Conservation (phyloP, 768 basidiomycete genomes). For the Pleurotus tuber-regium region DNA sequence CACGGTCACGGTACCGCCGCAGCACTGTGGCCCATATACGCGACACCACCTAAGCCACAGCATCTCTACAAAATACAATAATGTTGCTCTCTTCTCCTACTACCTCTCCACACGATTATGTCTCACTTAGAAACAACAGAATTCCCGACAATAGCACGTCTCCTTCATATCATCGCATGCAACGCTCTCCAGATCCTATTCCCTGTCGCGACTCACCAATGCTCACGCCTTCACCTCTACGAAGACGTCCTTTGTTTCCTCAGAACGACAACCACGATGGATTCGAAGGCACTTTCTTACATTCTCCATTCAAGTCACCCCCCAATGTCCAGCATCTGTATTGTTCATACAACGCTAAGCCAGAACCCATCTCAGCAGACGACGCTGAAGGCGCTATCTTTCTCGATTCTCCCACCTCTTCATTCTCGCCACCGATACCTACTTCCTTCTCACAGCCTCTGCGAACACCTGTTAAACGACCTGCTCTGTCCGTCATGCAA, state of each 20-base stretch:
- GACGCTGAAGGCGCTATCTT: conserved; percentile 62
- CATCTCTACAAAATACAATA: conserved; percentile 23
- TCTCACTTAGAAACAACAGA: conserved; percentile 25
- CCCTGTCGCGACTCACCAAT: conserved; percentile 52
- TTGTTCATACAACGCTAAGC: conserved; percentile 33
- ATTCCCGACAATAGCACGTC: conserved; percentile 30
- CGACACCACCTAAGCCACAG: conserved; percentile 15
- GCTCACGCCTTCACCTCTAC: conserved; percentile 64
- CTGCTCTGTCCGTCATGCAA: conserved; percentile 38
- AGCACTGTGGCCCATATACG: conserved; percentile 16
- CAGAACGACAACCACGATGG: conserved; percentile 27
- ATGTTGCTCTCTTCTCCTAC: conserved; percentile 47
- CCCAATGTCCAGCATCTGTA: conserved; percentile 35
- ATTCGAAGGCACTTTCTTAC: conserved; percentile 50
- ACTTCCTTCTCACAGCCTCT: conserved; percentile 46
- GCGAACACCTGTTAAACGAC: conserved; percentile 60
- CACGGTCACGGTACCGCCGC: conserved; percentile 18
- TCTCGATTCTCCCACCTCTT: conserved; percentile 43
- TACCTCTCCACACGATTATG: conserved; percentile 34
- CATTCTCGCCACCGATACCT: conserved; percentile 32
- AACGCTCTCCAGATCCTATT: conserved; percentile 23
- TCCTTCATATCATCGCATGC: conserved; percentile 33
- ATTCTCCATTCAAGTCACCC: conserved; percentile 49
- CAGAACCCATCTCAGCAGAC: conserved; percentile 43
- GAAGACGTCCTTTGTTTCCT: conserved; percentile 40